A percentile compares a stretch with the other conserved stretches of the same genome.
These are phyloP conservation scores for Pyrenochaeta sp. DNA, from an alignment of 2,329 filamentous ascomycete genomes.

Conservation along the genomic window DNA sequence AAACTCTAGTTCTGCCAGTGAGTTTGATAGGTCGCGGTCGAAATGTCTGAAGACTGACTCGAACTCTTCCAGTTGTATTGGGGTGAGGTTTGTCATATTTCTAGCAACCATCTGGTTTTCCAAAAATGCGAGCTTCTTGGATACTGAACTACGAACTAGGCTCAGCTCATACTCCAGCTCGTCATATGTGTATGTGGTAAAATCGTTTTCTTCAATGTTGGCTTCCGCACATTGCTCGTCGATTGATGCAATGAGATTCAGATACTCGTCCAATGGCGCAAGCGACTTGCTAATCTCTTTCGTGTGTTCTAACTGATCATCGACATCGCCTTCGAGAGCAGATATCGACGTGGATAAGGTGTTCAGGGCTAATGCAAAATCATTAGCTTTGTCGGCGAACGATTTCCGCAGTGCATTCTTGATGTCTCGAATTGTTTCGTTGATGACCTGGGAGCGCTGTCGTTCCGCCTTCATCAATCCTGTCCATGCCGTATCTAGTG, in stretches of 20 bases:
- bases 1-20: conserved; percentile 91
- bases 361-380: conserved; percentile 94
- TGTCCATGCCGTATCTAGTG: conserved; percentile 84
- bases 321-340: conserved; percentile 94
- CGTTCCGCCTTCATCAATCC: conserved; percentile 84
- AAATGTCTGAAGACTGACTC: conserved; percentile 99
- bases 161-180: conserved; percentile 93
- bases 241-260: conserved; percentile 84
- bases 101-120: conserved; percentile 98
- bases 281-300: conserved; percentile 85
- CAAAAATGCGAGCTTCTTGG: conserved; percentile 95
- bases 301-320: conserved; percentile 91
- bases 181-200: conserved; percentile 98
- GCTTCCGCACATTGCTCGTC: conserved; percentile 92
- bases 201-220: conserved; percentile 99
- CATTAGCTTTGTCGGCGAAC: conserved; percentile 98
- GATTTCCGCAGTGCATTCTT: conserved; percentile 92
- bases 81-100: conserved; percentile 98
- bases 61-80: conserved; percentile 97
- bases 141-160: conserved; percentile 88
- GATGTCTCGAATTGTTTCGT: conserved; percentile 98
- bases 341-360: conserved; percentile 95
- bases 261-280: conserved; percentile 87
- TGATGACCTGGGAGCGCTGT: conserved; percentile 89
- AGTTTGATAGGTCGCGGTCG: conserved; percentile 90